Percentiles rank a stretch among this genome's conserved stretches.
These are phyloP conservation scores for Aspergillus funiculosus DNA, from an alignment of 495 filamentous ascomycete species.

Conservation along the genomic window DNA sequence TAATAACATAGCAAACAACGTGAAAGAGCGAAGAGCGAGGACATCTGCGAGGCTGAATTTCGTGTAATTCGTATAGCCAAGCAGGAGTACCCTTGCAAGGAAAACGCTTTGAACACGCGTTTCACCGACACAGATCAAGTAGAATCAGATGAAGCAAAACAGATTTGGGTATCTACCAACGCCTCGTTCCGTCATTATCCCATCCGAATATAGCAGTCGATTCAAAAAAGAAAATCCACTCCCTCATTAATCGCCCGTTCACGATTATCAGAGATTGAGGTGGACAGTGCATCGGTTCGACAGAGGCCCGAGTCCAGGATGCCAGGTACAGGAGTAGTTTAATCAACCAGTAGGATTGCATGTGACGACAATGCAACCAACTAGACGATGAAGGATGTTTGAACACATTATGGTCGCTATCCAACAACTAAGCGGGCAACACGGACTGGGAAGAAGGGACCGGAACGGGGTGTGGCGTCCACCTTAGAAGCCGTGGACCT, in stretches of 20 bases:
- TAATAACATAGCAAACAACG: too few relatives aligned
- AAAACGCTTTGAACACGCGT: too few relatives aligned
- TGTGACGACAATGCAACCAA: conserved; percentile 19
- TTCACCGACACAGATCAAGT: conserved; percentile 22
- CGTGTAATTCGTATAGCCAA: too few relatives aligned
- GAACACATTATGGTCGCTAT: conserved; percentile 30
- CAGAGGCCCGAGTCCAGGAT: conserved; percentile 34
- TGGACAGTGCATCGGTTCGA: conserved; percentile 29
- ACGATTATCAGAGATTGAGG: conserved; percentile 18
- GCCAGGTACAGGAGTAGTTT: conserved; percentile 29
- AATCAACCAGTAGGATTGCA: conserved; percentile 17
- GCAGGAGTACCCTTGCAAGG: too few relatives aligned
- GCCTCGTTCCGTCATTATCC: conserved; percentile 47
- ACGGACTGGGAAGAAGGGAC: conserved; percentile 41
- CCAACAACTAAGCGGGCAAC: conserved; percentile 36
- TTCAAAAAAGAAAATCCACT: conserved; percentile 23
- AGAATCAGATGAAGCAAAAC: conserved; percentile 29
- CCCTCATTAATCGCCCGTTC: conserved; percentile 21
- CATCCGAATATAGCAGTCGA: conserved; percentile 33
- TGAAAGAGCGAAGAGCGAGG: too few relatives aligned
- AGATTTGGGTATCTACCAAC: conserved; percentile 49
- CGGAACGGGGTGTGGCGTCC: conserved; percentile 39
- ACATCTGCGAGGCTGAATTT: too few relatives aligned
- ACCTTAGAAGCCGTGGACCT: conserved; percentile 62
- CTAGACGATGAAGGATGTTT: conserved; percentile 22